Base-by-base conservation (phyloP, 352 stramenopile genomes). In the Phytophthora ramorum region DNA sequence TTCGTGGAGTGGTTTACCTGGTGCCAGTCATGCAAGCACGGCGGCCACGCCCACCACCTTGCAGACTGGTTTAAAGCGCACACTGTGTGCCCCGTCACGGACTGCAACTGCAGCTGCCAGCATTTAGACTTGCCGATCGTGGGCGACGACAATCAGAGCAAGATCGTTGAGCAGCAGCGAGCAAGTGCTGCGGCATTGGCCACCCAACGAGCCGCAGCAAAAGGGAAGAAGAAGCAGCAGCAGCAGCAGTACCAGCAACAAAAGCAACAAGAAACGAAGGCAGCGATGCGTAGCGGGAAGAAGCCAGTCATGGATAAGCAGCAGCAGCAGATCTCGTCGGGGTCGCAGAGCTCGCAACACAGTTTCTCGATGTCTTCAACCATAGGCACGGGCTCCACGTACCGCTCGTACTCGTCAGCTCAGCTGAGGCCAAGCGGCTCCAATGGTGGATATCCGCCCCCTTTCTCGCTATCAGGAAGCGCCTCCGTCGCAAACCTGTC, bases 1-100 rank as follows among this genome's bases (percentile, higher is more conserved):
- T 98, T 98, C 66, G 92, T 96, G 12, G 93, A 98, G 75, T 98
- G 93, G 92, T 98, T 98, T 69, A 98, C 92, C 17, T 98, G 95
- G 95, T 98, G 95, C 55, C 93, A 97, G 73, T 85, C 85, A 8
- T 97, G 89, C 63, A 94, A 94, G 66, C 89, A 97, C 56, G 88
- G 89, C 24, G 93, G 93, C 14, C 93, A 98, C 65, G 92, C 96
- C 1, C 93, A 98, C 60, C 96, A 98, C 74, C 78, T 98, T 17
- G 83, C 94, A 17, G 92, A 96, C 53, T 98, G 96, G 96, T 98
- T 98, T 70, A 81, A 87, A 22, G 86, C 86, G 9, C 94, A 98
- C 63, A 68, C 74, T 9, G 84, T 90, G 17, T 98, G 96, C 53
- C 89, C 94, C 26, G 96, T 98, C 14, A 98, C 91, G 35, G 94